Evolutionary conservation across 2,329 filamentous ascomycete genomes (phyloP), one percentile per base, ranked within the genome.

Genomic region (Botrytis paeoniae): DNA sequence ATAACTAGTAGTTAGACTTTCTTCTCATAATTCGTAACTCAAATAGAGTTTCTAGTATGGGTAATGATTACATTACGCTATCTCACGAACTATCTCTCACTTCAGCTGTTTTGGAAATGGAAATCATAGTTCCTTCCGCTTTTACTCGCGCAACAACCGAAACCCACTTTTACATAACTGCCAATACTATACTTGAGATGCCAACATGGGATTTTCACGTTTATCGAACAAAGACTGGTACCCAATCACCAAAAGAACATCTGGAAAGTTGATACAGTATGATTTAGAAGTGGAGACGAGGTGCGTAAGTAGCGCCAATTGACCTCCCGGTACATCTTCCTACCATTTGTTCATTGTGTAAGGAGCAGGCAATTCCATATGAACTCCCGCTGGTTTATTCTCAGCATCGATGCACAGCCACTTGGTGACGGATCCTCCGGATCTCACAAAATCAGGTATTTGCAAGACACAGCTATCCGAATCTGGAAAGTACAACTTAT

Each of bases 401-500:
- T 59, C 45, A 66, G 57, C 69, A 39, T 39, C 45, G 61, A 71
- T 59, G n/a, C 45, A 66, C 37, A 45, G 70, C 70, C 61, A 71
- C 61, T 66, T 37, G 61, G 48, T 66, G 32, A 25, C 45, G 29
- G 43, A 25, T 35, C 22, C 10, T 37, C 6, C 39, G 25, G 37
- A 69, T 69, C 65, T 69, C 48, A 57, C 5, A 57, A 69, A 69
- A 69, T 43, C 65, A 57, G 20, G 65, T 37, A 57, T 57, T 29
- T 57, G 48, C 7, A 25, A 66, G 8, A 29, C 37, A 54, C 18
- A 68, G 64, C 48, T 54, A 57, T 41, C 16, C 35, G 5, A 57
- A 20, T 41, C 25, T 29, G 35, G 25, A 41, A 68, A 39, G 35
- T 32, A 29, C 9, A 43, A 43, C 37, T 57, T 25, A n/a, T 41